Evolutionary conservation across 73 alveolate species (phyloP).

Genomic region (Paramecium bursaria): DNA sequence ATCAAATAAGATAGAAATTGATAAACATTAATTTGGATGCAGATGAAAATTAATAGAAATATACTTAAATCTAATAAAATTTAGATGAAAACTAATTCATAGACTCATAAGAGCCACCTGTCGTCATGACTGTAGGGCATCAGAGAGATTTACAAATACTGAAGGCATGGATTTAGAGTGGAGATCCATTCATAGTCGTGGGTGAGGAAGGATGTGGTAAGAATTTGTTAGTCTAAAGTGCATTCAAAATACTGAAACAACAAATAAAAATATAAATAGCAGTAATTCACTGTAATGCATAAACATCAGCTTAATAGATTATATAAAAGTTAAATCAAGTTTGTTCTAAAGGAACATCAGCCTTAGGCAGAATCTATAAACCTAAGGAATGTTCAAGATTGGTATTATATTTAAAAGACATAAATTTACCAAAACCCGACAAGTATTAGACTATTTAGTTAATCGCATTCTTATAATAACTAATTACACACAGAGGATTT

Average conservation of each 20-base stretch:
- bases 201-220: constrained; percentile 99
- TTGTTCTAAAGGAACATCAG: constrained; percentile 92
- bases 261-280: constrained; percentile 86
- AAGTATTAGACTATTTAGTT: constrained; percentile 98
- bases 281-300: constrained; percentile 81
- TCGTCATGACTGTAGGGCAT: constrained; percentile 86
- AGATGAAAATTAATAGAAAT: constrained; percentile 41
- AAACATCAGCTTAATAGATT: constrained; percentile 82
- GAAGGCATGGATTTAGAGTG: constrained; percentile 93
- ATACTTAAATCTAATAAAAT: constrained; percentile 30
- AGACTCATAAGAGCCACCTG: constrained; percentile 89
- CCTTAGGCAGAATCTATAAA: constrained; percentile 93
- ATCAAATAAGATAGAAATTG: constrained; percentile 53
- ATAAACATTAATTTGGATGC: constrained; percentile 76
- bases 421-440: constrained; percentile 99
- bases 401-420: constrained; percentile 98
- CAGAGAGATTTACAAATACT: constrained; percentile 73
- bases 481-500: constrained; percentile 99
- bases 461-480: constrained; percentile 98
- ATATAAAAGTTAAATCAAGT: constrained; percentile 97
- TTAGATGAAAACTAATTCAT: constrained; percentile 75
- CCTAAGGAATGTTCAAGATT: constrained; percentile 97
- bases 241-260: constrained; percentile 86
- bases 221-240: constrained; percentile 92
- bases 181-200: constrained; percentile 97